Evolutionary conservation across 1,284 basidiomycete genomes (phyloP), one percentile per base, ranked within the genome.

Genomic region (Volvariella surrecta): DNA sequence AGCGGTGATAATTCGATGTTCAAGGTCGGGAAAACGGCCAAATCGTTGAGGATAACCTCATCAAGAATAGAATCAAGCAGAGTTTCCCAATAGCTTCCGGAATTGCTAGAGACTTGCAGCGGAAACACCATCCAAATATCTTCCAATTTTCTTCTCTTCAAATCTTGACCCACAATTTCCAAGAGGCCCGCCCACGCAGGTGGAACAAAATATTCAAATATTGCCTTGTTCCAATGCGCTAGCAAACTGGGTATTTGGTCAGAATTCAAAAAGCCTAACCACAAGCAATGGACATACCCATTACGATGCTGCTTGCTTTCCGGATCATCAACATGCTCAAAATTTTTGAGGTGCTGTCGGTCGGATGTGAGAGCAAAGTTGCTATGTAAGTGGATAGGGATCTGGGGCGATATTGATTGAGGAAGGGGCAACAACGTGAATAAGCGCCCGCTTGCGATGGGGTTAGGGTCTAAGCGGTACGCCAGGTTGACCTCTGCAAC

Each of bases 391-490:
- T 74, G 71, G 2, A 60, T 57, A 1, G 68, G 66, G 43, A 73
- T 73, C 2, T 61, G 60, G 0, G 73, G 34, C 13, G n/a, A 19
- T 16, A 35, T 75, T 1, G 49, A 48, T 18, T 74, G 56, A 0
- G 73, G 73, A 0, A 75, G 57, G 0, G 71, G 71, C 3, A 74
- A 61, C 40, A 60, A 72, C 0, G 71, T 71, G 53, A 72, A 75
- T 2, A 74, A 55, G 2, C 66, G 58, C 3, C 71, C 72, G 3
- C 44, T 47, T 3, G 44, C 45, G 18, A 35, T 35, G n/a, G 8
- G n/a, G 18, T 15, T 35, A 7, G 47, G 48, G 1, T 54, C 50
- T 16, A 60, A 45, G 20, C 58, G 57, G 2, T 63, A 50, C 1
- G 71, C 70, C 2, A 74, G 54, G 0, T 61, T 59, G 11, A 71